phyloP scores from a whole-genome alignment of 768 basidiomycete species.

The Hortiboletus flavorubellus region DNA sequence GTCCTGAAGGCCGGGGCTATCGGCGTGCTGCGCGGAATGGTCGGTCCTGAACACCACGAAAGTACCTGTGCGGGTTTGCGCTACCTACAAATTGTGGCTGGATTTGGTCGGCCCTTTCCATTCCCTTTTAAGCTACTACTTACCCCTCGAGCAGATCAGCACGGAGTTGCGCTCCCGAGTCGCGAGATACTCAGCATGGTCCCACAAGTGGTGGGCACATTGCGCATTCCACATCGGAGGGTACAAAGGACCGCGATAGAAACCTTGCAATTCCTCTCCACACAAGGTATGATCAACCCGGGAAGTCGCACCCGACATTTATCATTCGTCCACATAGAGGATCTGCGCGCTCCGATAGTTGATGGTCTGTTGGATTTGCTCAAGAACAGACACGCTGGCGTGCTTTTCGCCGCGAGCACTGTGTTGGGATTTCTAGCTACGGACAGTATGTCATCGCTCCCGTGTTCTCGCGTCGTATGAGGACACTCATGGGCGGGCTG shows the following conservation, averaged over 20 bases:
- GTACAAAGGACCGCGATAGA: constrained; percentile 18
- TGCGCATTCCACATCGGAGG: constrained; percentile 13
- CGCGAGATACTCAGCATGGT: constrained; percentile 9
- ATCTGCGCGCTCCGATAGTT: constrained; percentile 9
- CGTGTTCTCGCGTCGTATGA: not conserved
- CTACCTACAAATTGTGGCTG: constrained; percentile 20
- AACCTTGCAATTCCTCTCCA: constrained; percentile 11
- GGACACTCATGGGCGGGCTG: not conserved
- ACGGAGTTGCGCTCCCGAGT: not conserved
- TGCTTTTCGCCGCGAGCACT: constrained; percentile 14
- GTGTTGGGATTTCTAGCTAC: constrained; percentile 11
- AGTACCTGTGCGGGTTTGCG: constrained; percentile 19
- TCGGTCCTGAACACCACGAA: constrained; percentile 5
- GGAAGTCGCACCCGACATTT: not conserved
- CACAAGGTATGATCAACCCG: constrained; percentile 4
- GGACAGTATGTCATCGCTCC: constrained; percentile 11
- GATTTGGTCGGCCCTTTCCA: constrained; percentile 13
- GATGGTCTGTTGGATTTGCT: constrained; percentile 15
- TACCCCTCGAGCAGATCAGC: constrained; percentile 2
- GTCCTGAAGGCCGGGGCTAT: constrained; percentile 16
- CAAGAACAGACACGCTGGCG: constrained; percentile 12
- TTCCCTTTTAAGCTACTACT: not conserved
- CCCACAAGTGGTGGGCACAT: constrained; percentile 10
- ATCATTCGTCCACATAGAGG: constrained; percentile 3
- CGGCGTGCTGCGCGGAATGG: constrained; percentile 13